Base-by-base conservation (phyloP, 2,329 filamentous ascomycete genomes). In the Dothistroma pini region DNA sequence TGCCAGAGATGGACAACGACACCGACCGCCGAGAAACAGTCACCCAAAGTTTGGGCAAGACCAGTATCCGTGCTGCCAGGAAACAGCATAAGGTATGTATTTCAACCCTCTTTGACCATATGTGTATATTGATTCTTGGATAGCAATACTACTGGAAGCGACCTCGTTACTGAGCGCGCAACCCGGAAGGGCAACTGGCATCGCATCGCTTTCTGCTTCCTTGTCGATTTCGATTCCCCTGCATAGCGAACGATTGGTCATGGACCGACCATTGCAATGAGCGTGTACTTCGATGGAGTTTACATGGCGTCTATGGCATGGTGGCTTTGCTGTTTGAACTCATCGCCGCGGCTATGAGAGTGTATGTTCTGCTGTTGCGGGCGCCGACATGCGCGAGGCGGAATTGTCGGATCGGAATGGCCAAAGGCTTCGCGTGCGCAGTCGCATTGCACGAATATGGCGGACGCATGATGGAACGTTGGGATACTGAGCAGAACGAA, bases 1-100 rank as follows among this genome's bases (percentile, higher is more conserved):
- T 97, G 8, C 90, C 93, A 0, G 93, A 97, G 75, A 83, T 86
- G 71, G 95, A 99, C 73, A 80, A 83, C 2, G 92, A 97, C 72
- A 84, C 87, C 65, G 85, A 89, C 72, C 85, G 93, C 62, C 86
- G 90, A 56, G 84, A 91, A 57, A 89, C 92, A 22, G 91, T 97
- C 14, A 91, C 93, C 1, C 88, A 93, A 67, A 90, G 91, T 57
- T 80, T 97, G 74, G 84, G 91, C 59, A 96, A 96, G 77, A 93
- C 93, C 49, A 95, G 91, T 69, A 79, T 99, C 71, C 84, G 95
- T 67, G 89, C 88, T 72, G 97, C 95, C 73, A 85, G 95, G 71
- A 97, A 97, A 79, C 91, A 95, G 74, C 95, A 99, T 78, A 97
- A 97, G 90, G 93, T 97, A 84, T 73, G 80, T 75, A 56, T 21